These are phyloP conservation scores for Dujonia santamariae DNA, from an alignment of 1,139 yeast species.

Conservation along the genomic window DNA sequence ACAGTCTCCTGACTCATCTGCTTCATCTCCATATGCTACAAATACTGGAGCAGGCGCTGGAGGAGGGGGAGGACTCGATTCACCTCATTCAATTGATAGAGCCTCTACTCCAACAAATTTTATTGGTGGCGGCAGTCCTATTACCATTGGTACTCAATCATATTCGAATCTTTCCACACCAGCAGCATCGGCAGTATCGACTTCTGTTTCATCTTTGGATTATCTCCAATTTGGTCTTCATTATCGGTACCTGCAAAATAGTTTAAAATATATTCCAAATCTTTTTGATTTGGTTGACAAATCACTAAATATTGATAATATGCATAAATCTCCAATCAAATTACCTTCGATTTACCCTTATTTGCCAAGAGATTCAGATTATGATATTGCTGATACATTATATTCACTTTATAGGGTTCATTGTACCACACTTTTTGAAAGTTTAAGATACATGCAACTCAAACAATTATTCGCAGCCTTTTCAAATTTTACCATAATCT, in stretches of 20 bases:
- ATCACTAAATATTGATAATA: conserved; percentile 18
- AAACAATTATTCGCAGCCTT: conserved; percentile 56
- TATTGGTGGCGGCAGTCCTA: conserved; percentile 5
- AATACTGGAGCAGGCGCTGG: background rate
- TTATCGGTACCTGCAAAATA: background rate
- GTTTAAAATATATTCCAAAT: conserved; percentile 30
- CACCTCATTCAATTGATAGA: conserved; percentile 11
- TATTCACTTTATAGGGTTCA: conserved; percentile 61
- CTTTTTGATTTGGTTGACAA: conserved; percentile 30
- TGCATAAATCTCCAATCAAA: conserved; percentile 27
- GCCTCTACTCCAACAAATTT: conserved; percentile 4
- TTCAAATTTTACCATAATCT: conserved; percentile 52
- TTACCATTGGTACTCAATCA: conserved; percentile 6
- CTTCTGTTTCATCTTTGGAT: background rate
- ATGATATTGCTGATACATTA: conserved; percentile 60
- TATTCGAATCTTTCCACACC: conserved; percentile 8
- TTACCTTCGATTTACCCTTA: conserved; percentile 55
- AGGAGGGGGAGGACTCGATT: conserved; percentile 7
- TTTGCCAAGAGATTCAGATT: conserved; percentile 48
- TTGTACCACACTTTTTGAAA: conserved; percentile 60
- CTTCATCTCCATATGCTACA: background rate
- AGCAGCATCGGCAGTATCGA: conserved; percentile 1
- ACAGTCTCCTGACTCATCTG: conserved; percentile 2
- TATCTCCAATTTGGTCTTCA: background rate
- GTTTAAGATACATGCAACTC: conserved; percentile 65